Conservation (phyloP, 306 rosid species). For the Lablab purpureus region DNA sequence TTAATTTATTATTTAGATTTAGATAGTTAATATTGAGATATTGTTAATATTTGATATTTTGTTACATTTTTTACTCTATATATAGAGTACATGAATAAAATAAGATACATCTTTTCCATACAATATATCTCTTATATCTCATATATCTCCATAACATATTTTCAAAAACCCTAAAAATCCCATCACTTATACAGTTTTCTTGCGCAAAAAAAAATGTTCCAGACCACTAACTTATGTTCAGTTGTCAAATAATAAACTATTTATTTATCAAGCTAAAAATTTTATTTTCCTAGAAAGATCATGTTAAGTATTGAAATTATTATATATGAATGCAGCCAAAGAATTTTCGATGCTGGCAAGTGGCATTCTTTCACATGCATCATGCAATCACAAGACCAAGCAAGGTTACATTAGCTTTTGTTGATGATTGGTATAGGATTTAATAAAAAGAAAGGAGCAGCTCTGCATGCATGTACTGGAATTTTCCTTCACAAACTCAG, state of each 20-base stretch:
- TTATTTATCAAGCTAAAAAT: constrained; percentile 12
- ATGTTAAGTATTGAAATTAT: not conserved
- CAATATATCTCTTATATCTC: no score
- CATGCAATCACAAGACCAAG: not conserved
- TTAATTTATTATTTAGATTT: no score
- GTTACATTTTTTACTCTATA: no score
- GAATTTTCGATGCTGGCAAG: constrained; percentile 12
- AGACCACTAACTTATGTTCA: constrained; percentile 12
- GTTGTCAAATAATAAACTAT: constrained; percentile 3
- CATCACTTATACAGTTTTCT: not conserved
- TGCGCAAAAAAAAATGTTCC: constrained; percentile 5
- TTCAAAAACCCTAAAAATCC: no score
- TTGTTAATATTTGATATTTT: no score
- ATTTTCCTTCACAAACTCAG: constrained; percentile 17
- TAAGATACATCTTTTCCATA: no score
- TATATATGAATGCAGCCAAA: not conserved
- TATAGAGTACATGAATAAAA: no score
- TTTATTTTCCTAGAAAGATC: constrained; percentile 10
- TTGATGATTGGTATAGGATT: not conserved
- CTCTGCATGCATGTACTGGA: constrained; percentile 13
- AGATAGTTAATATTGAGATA: no score
- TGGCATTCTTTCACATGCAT: constrained; percentile 8
- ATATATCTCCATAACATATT: no score
- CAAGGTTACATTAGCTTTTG: constrained; percentile 5
- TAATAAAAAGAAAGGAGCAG: constrained; percentile 16